Conservation (phyloP, 1,284 basidiomycete species). For the Xerocomus amazonicus region DNA sequence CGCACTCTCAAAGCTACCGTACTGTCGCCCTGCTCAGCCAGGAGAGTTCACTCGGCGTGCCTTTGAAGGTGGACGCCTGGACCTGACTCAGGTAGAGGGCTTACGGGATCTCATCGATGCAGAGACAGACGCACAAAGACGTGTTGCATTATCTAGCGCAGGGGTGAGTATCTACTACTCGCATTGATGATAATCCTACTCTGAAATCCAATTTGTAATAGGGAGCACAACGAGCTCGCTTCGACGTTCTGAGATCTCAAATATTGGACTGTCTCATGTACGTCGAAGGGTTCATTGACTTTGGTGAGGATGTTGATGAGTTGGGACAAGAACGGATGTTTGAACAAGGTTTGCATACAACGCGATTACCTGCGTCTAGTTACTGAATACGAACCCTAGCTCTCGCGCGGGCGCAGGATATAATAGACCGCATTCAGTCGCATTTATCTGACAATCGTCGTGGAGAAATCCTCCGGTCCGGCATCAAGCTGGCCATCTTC, state of each 20-base stretch:
- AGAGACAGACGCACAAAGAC: constrained; percentile 79
- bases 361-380: background rate
- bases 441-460: constrained; percentile 67
- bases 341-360: constrained; percentile 56
- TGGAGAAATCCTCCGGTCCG: constrained; percentile 81
- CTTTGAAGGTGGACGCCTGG: constrained; percentile 73
- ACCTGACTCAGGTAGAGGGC: constrained; percentile 83
- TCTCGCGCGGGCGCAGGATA: constrained; percentile 40
- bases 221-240: constrained; percentile 58
- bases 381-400: constrained; percentile 37
- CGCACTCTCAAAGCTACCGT: constrained; percentile 56
- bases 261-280: constrained; percentile 72
- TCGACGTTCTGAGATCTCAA: constrained; percentile 58
- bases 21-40: constrained; percentile 71
- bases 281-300: constrained; percentile 87
- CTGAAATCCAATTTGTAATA: constrained; percentile 28
- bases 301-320: constrained; percentile 81
- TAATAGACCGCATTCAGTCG: constrained; percentile 48
- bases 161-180: constrained; percentile 41
- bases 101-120: constrained; percentile 81
- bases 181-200: background rate
- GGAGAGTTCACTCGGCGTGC: constrained; percentile 88
- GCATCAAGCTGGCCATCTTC: constrained; percentile 80
- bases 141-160: constrained; percentile 65
- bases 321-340: constrained; percentile 38